A percentile compares a stretch with the other conserved stretches of the same genome.
These are phyloP conservation scores for Calocybe gangraenosa DNA, from an alignment of 768 basidiomycete genomes.

Conservation along the genomic window DNA sequence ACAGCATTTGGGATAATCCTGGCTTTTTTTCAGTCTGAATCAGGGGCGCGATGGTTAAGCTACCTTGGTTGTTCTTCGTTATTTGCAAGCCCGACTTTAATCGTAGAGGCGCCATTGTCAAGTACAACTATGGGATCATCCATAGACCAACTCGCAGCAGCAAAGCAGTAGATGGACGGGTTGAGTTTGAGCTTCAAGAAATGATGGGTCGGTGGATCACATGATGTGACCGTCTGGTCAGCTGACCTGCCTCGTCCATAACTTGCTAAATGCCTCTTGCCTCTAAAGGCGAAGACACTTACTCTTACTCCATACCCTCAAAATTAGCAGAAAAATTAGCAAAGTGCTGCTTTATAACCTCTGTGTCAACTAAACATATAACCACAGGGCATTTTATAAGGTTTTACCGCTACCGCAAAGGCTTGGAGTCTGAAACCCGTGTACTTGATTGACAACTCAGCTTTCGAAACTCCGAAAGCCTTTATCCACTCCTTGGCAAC, in stretches of 20 bases:
- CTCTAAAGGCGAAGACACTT: no score
- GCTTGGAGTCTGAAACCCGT: conserved; percentile 1
- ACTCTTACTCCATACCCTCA: no score
- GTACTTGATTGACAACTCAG: not conserved
- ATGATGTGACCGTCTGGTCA: not conserved
- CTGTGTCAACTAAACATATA: no score
- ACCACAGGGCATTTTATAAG: not conserved
- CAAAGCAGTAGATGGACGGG: no score
- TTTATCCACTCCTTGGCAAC: no score
- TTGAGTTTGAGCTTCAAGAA: no score
- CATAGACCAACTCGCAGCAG: no score
- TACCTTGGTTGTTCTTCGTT: conserved; percentile 25
- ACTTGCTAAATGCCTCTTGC: no score
- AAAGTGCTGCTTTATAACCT: no score
- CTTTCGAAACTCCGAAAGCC: conserved; percentile 1
- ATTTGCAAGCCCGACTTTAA: conserved; percentile 66
- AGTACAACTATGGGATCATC: conserved; percentile 51
- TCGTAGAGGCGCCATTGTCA: conserved; percentile 83
- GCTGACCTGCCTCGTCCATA: no score
- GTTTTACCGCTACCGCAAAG: not conserved
- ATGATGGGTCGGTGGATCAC: no score
- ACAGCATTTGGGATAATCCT: conserved; percentile 82
- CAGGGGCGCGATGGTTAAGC: conserved; percentile 17
- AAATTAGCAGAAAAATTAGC: no score
- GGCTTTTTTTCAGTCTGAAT: not conserved